phyloP scores from a whole-genome alignment of 2,329 filamentous ascomycete species.

The Fusarium setosum region DNA sequence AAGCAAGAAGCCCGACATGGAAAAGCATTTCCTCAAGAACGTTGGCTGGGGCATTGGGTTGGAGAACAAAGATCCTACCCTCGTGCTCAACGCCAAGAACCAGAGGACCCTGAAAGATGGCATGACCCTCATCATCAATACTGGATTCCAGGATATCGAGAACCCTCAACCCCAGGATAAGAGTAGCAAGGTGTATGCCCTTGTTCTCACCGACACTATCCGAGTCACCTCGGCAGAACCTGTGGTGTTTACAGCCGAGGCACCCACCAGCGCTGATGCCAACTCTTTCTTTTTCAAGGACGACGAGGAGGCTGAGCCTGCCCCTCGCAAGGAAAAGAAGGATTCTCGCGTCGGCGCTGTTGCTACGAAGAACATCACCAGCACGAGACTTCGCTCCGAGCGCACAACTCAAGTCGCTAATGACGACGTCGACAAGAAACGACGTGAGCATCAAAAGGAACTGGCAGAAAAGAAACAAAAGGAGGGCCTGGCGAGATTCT shows the following conservation, averaged over 20 bases:
- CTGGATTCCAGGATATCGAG: constrained; percentile 89
- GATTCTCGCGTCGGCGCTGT: constrained; percentile 86
- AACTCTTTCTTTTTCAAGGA: constrained; percentile 99
- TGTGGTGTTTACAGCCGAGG: constrained; percentile 93
- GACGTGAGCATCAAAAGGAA: constrained; percentile 93
- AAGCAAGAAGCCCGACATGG: constrained; percentile 92
- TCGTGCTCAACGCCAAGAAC: constrained; percentile 90
- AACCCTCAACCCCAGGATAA: constrained; percentile 91
- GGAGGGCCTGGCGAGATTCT: constrained; percentile 86
- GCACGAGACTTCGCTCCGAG: constrained; percentile 91
- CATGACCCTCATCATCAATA: constrained; percentile 94
- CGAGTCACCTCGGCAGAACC: constrained; percentile 84
- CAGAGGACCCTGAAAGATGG: constrained; percentile 87
- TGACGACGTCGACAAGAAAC: constrained; percentile 87
- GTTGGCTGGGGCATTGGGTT: constrained; percentile 94
- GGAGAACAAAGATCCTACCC: constrained; percentile 85
- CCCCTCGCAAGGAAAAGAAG: constrained; percentile 92
- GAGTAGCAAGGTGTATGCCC: constrained; percentile 87
- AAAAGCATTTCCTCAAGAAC: constrained; percentile 94
- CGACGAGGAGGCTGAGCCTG: constrained; percentile 86
- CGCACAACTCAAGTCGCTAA: constrained; percentile 83
- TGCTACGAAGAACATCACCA: constrained; percentile 94
- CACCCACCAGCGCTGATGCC: constrained; percentile 89
- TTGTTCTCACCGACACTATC: constrained; percentile 93
- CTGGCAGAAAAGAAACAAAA: constrained; percentile 87